Base-by-base conservation (phyloP, 768 basidiomycete genomes). In the Termitomyces sp. region DNA sequence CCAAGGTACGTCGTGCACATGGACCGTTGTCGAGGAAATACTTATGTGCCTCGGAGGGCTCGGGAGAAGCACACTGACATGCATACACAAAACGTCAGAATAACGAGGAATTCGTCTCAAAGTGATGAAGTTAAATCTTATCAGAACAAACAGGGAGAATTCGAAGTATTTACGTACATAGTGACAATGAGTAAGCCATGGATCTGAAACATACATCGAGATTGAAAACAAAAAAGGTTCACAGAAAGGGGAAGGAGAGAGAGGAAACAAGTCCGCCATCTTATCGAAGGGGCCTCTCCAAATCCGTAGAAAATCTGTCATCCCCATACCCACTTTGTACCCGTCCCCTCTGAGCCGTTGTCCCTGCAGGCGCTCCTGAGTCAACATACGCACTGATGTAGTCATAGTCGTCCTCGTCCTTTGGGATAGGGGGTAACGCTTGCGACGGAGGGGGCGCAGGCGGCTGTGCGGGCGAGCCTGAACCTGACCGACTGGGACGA, bases 321-420 rank as follows among this genome's bases (percentile, higher is more conserved):
- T 73, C 67, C 18, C 67, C 71, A 68, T 83, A 82, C 49, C 64
- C 55, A 43, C 63, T 55, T 22, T 55, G 55, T 26, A 37, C 52
- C 39, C 61, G 32, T 47, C 53, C 50, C 32, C 51, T 26, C n/a
- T 42, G 55, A 20, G 6, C 24, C 27, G 46, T 16, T 27, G 36
- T 16, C 48, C 22, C 56, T 37, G 34, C 40, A 24, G 40, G 58
- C 33, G 34, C 34, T 47, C 55, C 62, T 20, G 61, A 59, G 48
- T 73, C 68, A 64, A 68, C 71, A 69, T 89, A 87, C 27, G 82
- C 85, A 46, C 77, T 75, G 47, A 85, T 76, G 59, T 87, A 85
- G 66, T 86, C 85, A 62, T 81, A 85, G 3, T 80, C 80, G 6
- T 83, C 81, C 0, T 74, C 76, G 0, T 73, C 77, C 24, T 27